Evolutionary conservation across 2,329 filamentous ascomycete genomes (phyloP).

Genomic region (Dactylellina sp.): DNA sequence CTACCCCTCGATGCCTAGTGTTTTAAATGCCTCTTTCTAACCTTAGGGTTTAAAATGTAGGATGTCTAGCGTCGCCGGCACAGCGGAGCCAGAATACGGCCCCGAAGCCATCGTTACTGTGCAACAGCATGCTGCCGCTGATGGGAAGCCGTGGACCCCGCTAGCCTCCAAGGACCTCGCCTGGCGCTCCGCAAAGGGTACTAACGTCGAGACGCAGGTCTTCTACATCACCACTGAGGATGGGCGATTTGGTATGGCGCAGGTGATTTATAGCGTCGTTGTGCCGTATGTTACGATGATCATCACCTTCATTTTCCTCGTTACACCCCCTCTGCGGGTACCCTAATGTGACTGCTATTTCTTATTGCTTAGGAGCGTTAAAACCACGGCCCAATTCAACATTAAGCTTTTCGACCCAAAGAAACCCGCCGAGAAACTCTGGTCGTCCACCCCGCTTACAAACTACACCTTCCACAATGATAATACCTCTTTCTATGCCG

Average conservation of each 20-base stretch:
- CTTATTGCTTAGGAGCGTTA: conserved; percentile 75
- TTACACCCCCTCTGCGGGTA: conserved; percentile 3
- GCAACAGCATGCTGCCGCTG: conserved; percentile 74
- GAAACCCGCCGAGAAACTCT: conserved; percentile 76
- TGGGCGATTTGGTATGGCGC: conserved; percentile 80
- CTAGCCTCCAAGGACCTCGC: conserved; percentile 80
- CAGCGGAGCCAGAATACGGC: conserved; percentile 95
- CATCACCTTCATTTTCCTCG: background rate
- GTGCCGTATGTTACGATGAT: conserved; percentile 64
- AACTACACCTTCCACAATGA: conserved; percentile 87
- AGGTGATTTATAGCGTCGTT: conserved; percentile 98
- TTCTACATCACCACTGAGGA: conserved; percentile 89
- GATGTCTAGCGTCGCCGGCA: conserved; percentile 86
- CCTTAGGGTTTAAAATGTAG: conserved; percentile 62
- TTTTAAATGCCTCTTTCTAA: background rate
- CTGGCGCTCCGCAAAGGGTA: conserved; percentile 80
- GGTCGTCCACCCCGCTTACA: conserved; percentile 82
- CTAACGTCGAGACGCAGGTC: conserved; percentile 91
- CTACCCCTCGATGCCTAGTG: background rate
- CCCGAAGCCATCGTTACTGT: conserved; percentile 87
- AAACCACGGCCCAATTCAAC: conserved; percentile 93
- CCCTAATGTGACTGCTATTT: background rate
- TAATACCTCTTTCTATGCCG: conserved; percentile 84
- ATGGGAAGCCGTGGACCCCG: conserved; percentile 72
- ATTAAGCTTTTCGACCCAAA: conserved; percentile 84